Evolutionary conservation across 176 grass and related monocot genomes (phyloP), one percentile per base, ranked within the genome.

Genomic region (Avena sativa): DNA sequence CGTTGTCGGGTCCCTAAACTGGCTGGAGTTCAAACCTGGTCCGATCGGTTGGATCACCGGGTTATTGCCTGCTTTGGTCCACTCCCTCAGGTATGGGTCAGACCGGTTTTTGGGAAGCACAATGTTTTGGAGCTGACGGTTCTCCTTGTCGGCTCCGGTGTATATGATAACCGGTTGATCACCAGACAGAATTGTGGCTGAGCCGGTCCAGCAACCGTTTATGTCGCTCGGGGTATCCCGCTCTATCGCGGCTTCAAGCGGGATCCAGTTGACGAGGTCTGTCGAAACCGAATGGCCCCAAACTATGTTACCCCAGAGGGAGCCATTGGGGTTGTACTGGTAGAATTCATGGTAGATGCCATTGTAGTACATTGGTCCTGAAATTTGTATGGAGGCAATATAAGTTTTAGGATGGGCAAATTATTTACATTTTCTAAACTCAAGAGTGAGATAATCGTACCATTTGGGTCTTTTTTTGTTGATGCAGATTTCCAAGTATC

Each of bases 291-390:
- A 98, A 67, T 98, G 96, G 1, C 46, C 96, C 96, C 96, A 95
- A 23, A 89, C 62, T 81, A 92, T 95, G 87, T 98, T 74, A 4
- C 96, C 96, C 93, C 92, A 92, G 8, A 87, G 0, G 0, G 93
- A 74, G 9, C 90, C 90, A 0, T 94, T 85, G 20, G 93, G 93
- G 66, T 98, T 98, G 44, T 94, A 98, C 79, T 98, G 96, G 88
- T 98, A 98, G 82, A 98, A 95, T n/a, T 92, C 84, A 26, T 98
- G 96, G 73, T 98, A 98, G 61, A 95, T 72, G 46, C 96, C 96
- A 23, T 92, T 98, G 93, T 92, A 94, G 87, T 94, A 98, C 93
- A 98, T 91, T 20, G 96, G 96, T 49, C 96, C 96, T 98, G 89
- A 82, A 71, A 71, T 47, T 77, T 78, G 51, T 16, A 51, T 28